Evolutionary conservation across 2,329 filamentous ascomycete species (phyloP).

Genomic region (Penicillium sp.): DNA sequence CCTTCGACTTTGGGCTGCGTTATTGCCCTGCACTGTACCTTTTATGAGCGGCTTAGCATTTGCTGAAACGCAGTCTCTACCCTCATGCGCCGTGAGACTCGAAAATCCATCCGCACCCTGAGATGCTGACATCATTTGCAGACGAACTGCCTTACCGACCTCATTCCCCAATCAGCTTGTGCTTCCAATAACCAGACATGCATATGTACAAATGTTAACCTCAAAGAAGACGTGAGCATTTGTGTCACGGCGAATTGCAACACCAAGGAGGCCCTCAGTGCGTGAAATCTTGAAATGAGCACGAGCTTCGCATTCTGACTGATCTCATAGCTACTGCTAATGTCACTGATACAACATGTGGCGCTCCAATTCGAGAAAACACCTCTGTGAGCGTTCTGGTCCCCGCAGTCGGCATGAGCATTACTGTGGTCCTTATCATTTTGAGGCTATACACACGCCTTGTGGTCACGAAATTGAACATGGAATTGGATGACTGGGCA

Average conservation of each 20-base stretch:
- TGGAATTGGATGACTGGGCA: slow-evolving; percentile 3
- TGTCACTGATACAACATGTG: slow-evolving; percentile 5
- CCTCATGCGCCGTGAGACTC: background rate
- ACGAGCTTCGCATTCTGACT: background rate
- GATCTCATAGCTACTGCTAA: background rate
- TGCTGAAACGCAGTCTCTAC: background rate
- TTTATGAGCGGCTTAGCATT: background rate
- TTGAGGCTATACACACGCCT: slow-evolving; percentile 7
- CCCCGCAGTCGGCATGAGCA: slow-evolving; percentile 1
- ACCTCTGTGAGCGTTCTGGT: slow-evolving; percentile 2
- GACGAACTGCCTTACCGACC: background rate
- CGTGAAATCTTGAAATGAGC: background rate
- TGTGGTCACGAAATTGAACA: background rate
- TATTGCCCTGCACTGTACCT: background rate
- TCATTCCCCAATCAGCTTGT: slow-evolving; percentile 3
- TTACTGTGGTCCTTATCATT: background rate
- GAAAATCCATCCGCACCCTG: too few relatives aligned
- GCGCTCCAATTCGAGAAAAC: background rate
- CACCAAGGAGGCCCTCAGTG: background rate
- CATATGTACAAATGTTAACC: slow-evolving; percentile 3
- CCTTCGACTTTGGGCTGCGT: background rate
- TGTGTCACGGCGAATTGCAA: background rate
- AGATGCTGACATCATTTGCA: background rate
- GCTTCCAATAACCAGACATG: slow-evolving; percentile 5
- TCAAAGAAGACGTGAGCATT: background rate